phyloP scores from a whole-genome alignment of 768 basidiomycete genomes.

The Pisolithus albus region DNA sequence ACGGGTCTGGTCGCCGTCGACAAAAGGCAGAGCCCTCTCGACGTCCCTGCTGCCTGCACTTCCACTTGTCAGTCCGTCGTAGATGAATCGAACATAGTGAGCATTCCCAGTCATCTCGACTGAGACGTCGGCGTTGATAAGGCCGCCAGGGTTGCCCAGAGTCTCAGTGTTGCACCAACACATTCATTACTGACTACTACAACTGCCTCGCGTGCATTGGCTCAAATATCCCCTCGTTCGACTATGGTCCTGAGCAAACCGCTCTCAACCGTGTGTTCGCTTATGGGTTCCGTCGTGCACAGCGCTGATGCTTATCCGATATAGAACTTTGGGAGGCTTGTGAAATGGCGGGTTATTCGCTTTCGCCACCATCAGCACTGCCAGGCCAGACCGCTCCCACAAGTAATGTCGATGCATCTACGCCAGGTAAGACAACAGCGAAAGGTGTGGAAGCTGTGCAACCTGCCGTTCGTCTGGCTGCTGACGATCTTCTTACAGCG shows the following conservation, averaged over 20 bases:
- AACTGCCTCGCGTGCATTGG: slow-evolving; percentile 38
- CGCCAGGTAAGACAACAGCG: background rate
- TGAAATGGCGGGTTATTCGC: slow-evolving; percentile 18
- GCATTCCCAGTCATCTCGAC: background rate
- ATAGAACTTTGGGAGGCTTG: slow-evolving; percentile 22
- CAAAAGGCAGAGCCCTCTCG: slow-evolving; percentile 14
- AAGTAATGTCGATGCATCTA: slow-evolving; percentile 3
- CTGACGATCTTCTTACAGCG: background rate
- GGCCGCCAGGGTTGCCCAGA: slow-evolving; percentile 21
- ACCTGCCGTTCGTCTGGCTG: background rate
- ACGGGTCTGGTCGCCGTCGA: background rate
- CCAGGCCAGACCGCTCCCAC: slow-evolving; percentile 20
- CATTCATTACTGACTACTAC: slow-evolving; percentile 35
- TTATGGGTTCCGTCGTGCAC: background rate
- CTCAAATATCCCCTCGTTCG: slow-evolving; percentile 14
- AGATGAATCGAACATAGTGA: slow-evolving; percentile 19
- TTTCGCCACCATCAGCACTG: slow-evolving; percentile 15
- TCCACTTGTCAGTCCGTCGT: slow-evolving; percentile 18
- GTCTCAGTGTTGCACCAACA: slow-evolving; percentile 33
- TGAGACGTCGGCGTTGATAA: slow-evolving; percentile 4
- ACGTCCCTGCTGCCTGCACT: slow-evolving; percentile 19
- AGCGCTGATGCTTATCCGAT: background rate
- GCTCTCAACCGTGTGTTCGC: slow-evolving; percentile 30
- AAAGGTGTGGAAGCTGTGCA: background rate
- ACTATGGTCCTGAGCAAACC: slow-evolving; percentile 25